These are phyloP conservation scores for Boletus hoseneyae DNA, from an alignment of 1,284 basidiomycete species.

Conservation along the genomic window DNA sequence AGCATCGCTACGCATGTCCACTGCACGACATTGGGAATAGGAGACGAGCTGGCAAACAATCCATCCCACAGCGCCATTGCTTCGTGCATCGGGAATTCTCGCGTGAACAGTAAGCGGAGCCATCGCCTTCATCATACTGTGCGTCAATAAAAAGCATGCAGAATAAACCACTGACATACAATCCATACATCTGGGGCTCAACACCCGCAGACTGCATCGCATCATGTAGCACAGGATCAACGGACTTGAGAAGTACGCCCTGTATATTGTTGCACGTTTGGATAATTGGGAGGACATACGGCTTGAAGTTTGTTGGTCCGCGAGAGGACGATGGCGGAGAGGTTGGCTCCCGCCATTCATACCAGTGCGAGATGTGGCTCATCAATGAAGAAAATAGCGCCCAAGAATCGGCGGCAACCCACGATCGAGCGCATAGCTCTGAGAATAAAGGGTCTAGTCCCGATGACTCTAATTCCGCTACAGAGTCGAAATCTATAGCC, in stretches of 20 bases:
- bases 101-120: conserved; percentile 85
- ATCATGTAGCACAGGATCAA: conserved; percentile 80
- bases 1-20: conserved; percentile 93
- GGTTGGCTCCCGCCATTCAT: conserved; percentile 77
- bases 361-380: conserved; percentile 75
- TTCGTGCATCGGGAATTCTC: conserved; percentile 77
- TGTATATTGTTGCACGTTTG: conserved; percentile 78
- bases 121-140: conserved; percentile 61
- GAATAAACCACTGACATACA: conserved; percentile 46
- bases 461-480: conserved; percentile 36
- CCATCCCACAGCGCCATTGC: conserved; percentile 89
- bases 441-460: conserved; percentile 38
- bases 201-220: conserved; percentile 75
- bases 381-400: conserved; percentile 77
- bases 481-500: conserved; percentile 67
- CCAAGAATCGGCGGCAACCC: conserved; percentile 84
- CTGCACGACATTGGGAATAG: conserved; percentile 66
- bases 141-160: conserved; percentile 11
- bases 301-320: conserved; percentile 48
- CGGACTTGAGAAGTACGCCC: conserved; percentile 62
- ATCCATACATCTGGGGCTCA: conserved; percentile 93
- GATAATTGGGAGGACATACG: conserved; percentile 81
- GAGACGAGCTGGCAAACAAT: conserved; percentile 75
- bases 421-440: conserved; percentile 63
- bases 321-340: conserved; percentile 39